phyloP scores from a whole-genome alignment of 2,329 filamentous ascomycete species.

The Fusarium pininemorale region DNA sequence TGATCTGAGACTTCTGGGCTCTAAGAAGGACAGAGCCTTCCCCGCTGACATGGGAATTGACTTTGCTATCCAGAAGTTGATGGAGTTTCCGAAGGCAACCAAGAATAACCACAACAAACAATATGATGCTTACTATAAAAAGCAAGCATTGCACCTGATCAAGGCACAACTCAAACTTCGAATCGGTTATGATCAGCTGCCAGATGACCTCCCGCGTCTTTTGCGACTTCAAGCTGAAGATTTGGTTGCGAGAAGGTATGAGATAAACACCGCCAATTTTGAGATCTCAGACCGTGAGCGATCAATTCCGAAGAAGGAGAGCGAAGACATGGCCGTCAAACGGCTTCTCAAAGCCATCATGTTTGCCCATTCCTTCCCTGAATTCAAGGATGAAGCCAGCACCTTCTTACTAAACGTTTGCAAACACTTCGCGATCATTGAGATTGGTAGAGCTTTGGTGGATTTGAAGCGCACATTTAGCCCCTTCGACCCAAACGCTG shows the following conservation, averaged over 20 bases:
- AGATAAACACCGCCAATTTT: slow-evolving; percentile 75
- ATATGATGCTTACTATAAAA: slow-evolving; percentile 86
- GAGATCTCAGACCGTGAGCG: slow-evolving; percentile 80
- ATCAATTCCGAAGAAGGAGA: slow-evolving; percentile 86
- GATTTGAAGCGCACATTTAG: slow-evolving; percentile 79
- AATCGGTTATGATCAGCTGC: slow-evolving; percentile 85
- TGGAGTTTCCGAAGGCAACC: slow-evolving; percentile 75
- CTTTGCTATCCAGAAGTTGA: slow-evolving; percentile 85
- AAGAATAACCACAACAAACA: slow-evolving; percentile 66
- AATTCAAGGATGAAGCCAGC: slow-evolving; percentile 80
- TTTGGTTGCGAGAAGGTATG: slow-evolving; percentile 75
- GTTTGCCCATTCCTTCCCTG: slow-evolving; percentile 82
- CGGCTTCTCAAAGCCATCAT: slow-evolving; percentile 90
- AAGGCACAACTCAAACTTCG: slow-evolving; percentile 90
- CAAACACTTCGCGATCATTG: slow-evolving; percentile 88
- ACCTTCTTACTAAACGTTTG: slow-evolving; percentile 82
- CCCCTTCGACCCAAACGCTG: slow-evolving; percentile 83
- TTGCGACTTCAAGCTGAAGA: slow-evolving; percentile 92
- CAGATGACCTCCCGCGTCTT: slow-evolving; percentile 86
- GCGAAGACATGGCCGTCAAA: slow-evolving; percentile 83
- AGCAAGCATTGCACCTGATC: slow-evolving; percentile 88
- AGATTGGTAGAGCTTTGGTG: slow-evolving; percentile 85
- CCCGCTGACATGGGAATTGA: slow-evolving; percentile 88
- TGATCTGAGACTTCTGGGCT: slow-evolving; percentile 88
- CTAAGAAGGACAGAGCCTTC: slow-evolving; percentile 88